A percentile compares a stretch with the other conserved stretches of the same genome.
Evolutionary conservation across 2,329 filamentous ascomycete species (phyloP).

Genomic region (Aspergillus thermomutatus): DNA sequence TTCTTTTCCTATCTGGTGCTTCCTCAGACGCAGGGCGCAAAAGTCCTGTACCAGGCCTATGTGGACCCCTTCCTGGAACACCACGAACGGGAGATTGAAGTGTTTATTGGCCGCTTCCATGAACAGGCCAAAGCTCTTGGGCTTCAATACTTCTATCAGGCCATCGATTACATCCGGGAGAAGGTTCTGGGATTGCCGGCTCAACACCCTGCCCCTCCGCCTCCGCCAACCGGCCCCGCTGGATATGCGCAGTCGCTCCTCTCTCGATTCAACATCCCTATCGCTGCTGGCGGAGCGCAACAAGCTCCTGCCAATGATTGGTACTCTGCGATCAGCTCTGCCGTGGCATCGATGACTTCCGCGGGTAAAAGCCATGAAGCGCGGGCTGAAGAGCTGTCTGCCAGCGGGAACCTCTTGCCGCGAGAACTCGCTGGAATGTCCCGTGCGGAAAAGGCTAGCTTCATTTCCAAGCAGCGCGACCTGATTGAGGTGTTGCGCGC

Average conservation of each 20-base stretch:
- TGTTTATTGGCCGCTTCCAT: conserved; percentile 79
- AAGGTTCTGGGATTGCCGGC: conserved; percentile 76
- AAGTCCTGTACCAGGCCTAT: conserved; percentile 77
- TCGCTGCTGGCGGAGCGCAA: conserved; percentile 49
- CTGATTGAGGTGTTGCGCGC: conserved; percentile 69
- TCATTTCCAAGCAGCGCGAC: conserved; percentile 76
- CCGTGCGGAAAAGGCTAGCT: conserved; percentile 64
- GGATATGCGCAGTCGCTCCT: conserved; percentile 78
- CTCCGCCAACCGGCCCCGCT: conserved; percentile 36
- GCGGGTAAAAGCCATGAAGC: conserved; percentile 35
- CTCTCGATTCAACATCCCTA: conserved; percentile 79
- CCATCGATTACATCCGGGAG: conserved; percentile 69
- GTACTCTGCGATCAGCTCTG: conserved; percentile 72
- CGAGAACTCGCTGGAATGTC: conserved; percentile 60
- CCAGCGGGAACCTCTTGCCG: conserved; percentile 66
- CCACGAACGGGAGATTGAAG: conserved; percentile 86
- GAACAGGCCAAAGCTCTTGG: conserved; percentile 74
- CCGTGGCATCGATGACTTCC: conserved; percentile 61
- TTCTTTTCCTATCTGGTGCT: conserved; percentile 92
- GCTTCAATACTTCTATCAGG: conserved; percentile 68
- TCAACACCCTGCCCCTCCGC: conserved; percentile 47
- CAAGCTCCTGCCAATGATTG: conserved; percentile 61
- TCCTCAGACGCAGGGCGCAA: conserved; percentile 94
- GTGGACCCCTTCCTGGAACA: conserved; percentile 83
- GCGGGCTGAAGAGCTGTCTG: conserved; percentile 51